A percentile compares a stretch with the other conserved stretches of the same genome.
These are phyloP conservation scores for Epithele typhae DNA, from an alignment of 768 basidiomycete species.

Conservation along the genomic window DNA sequence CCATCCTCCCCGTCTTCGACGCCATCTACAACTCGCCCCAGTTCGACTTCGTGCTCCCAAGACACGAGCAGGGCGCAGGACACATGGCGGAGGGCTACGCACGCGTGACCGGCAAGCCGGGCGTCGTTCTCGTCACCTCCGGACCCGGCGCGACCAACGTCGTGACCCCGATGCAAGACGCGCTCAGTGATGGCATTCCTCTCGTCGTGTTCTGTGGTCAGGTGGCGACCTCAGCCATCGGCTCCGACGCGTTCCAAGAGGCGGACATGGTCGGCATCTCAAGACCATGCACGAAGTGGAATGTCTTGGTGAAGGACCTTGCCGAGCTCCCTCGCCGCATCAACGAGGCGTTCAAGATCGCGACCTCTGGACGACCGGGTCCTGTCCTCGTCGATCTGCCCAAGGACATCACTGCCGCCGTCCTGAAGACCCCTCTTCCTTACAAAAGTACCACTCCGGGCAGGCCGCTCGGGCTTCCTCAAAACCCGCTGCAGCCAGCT, in stretches of 20 bases:
- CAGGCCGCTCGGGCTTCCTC: conserved; percentile 62
- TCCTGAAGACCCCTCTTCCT: conserved; percentile 80
- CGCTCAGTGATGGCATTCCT: conserved; percentile 89
- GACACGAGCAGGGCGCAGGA: conserved; percentile 97
- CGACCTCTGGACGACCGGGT: conserved; percentile 93
- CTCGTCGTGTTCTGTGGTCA: conserved; percentile 95
- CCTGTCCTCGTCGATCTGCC: conserved; percentile 98
- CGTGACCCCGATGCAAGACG: conserved; percentile 97
- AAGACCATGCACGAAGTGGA: conserved; percentile 98
- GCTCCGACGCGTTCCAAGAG: conserved; percentile 99
- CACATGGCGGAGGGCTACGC: conserved; percentile 99
- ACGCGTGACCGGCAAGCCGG: conserved; percentile 94
- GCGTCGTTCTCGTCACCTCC: conserved; percentile 96
- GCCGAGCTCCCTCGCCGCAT: conserved; percentile 91
- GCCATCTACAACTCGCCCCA: conserved; percentile 96
- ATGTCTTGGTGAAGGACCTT: conserved; percentile 99
- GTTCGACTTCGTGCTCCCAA: conserved; percentile 92
- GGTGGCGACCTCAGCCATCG: conserved; percentile 98
- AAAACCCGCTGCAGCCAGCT: conserved; percentile 60
- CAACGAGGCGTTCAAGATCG: conserved; percentile 99
- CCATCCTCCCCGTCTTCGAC: conserved; percentile 99
- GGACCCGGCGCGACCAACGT: conserved; percentile 98
- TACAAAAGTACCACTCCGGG: conserved; percentile 86
- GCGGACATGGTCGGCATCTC: conserved; percentile 97
- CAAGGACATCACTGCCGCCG: conserved; percentile 96